Conservation (phyloP, 306 rosid species). For the Sophora flavescens region DNA sequence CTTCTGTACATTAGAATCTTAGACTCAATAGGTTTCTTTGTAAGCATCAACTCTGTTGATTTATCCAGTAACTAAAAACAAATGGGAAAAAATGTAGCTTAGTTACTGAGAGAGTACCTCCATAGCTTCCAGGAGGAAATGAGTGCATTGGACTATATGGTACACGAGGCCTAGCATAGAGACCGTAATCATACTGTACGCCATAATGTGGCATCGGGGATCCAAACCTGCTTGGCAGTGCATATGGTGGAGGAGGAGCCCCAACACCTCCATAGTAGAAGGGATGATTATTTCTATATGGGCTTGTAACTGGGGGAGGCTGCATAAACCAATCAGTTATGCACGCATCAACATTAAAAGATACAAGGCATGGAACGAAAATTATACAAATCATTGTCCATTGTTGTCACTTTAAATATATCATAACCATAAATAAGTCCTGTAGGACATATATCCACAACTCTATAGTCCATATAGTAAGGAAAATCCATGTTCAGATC, state of each 20-base stretch:
- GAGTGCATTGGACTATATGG: conserved; percentile 49
- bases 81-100: neutral
- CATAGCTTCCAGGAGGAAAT: conserved; percentile 51
- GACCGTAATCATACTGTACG: conserved; percentile 50
- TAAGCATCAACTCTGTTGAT: neutral
- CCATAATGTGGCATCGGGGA: conserved; percentile 54
- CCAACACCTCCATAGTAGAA: conserved; percentile 55
- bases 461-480: conserved; percentile 11
- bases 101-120: conserved; percentile 50
- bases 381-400: neutral
- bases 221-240: conserved; percentile 52
- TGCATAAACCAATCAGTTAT: conserved; percentile 36
- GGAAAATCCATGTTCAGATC: neutral
- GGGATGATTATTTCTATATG: conserved; percentile 48
- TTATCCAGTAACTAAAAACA: neutral
- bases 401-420: neutral
- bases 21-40: neutral
- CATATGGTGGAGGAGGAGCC: conserved; percentile 56
- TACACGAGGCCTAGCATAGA: conserved; percentile 44
- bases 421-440: neutral
- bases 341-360: conserved; percentile 6
- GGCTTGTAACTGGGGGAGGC: conserved; percentile 55
- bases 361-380: neutral
- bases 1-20: neutral
- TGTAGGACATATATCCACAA: neutral